Base-by-base conservation (phyloP, 2,329 filamentous ascomycete species). In the Colletotrichum musae region DNA sequence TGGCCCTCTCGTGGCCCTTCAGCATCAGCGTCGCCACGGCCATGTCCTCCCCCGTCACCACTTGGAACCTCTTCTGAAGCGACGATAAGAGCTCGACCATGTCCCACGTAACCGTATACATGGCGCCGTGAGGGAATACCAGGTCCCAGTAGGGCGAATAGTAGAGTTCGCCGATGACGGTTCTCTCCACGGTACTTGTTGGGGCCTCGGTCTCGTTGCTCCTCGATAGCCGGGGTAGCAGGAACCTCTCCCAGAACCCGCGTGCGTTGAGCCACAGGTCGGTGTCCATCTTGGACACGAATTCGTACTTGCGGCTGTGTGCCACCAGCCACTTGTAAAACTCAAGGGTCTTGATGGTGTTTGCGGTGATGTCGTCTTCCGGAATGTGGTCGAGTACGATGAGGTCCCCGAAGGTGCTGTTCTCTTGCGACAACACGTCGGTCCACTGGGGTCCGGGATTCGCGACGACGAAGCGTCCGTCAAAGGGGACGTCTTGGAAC, bases 61-160 rank as follows among this genome's bases (percentile, higher is more conserved):
- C 73, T 18, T 72, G 63, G 66, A 73, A 73, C 52, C 67, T 62
- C 28, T 67, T 60, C 63, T 80, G 77, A 15, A 79, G 72, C 12
- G 56, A 56, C 6, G 73, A 67, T 2, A 80, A 63, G 18, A 76
- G 62, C 59, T 76, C 71, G 6, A 78, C 72, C 73, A 78, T 73
- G 56, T 79, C 78, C 77, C 77, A 78, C 5, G 77, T 78, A 5
- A 75, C 64, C 18, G 78, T 79, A 72, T 79, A 79, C 73, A 80
- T 77, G 28, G 77, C 74, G 6, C 77, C 77, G 36, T 79, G 77
- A 1, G 77, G 77, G 58, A 77, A 78, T 1, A 73, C 73, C 43
- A 75, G 72, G 58, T 76, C 74, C 67, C 73, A 68, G 6, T 56
- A 59, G 13, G 45, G 63, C 16, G 73, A 75, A 24, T 75, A 76